These are phyloP conservation scores for Pseudotsuga menziesii DNA, from an alignment of 75 land plant genomes.

Conservation along the genomic window DNA sequence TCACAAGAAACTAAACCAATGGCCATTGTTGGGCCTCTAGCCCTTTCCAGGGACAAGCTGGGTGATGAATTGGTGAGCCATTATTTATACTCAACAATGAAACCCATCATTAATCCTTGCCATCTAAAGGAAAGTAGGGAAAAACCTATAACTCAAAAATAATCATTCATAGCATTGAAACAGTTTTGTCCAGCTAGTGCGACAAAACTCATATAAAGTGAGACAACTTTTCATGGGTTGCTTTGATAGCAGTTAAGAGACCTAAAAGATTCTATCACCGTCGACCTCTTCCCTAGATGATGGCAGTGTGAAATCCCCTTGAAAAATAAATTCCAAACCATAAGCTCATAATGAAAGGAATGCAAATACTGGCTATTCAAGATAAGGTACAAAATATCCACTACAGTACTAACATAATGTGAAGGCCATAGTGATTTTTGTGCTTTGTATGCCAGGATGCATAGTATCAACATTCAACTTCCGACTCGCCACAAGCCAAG, in stretches of 20 bases:
- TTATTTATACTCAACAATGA: conserved; percentile 90
- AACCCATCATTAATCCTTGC: too few relatives aligned
- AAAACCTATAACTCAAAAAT: too few relatives aligned
- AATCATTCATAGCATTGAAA: too few relatives aligned
- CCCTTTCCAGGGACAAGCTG: conserved; percentile 15
- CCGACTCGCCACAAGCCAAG: conserved; percentile 64
- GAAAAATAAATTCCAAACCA: conserved; percentile 89
- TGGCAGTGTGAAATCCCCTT: conserved; percentile 92
- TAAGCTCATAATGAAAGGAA: conserved; percentile 88
- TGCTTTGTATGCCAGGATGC: conserved; percentile 51
- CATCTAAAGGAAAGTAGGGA: too few relatives aligned
- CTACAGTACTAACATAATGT: conserved; percentile 43
- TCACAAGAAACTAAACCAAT: conserved; percentile 86
- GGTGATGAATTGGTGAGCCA: conserved; percentile 64
- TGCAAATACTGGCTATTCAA: conserved; percentile 85
- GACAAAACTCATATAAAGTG: too few relatives aligned
- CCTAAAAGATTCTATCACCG: too few relatives aligned
- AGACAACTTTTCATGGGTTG: too few relatives aligned
- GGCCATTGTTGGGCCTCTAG: conserved; percentile 88
- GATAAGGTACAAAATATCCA: conserved; percentile 44
- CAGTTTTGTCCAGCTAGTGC: too few relatives aligned
- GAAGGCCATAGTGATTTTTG: conserved; percentile 86
- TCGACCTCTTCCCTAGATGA: conserved; percentile 95
- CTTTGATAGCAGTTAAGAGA: too few relatives aligned
- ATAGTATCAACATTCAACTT: conserved; percentile 41